A percentile compares a stretch with the other conserved stretches of the same genome.
Conservation (phyloP, 1,284 basidiomycete species). For the Irpex lacteus region DNA sequence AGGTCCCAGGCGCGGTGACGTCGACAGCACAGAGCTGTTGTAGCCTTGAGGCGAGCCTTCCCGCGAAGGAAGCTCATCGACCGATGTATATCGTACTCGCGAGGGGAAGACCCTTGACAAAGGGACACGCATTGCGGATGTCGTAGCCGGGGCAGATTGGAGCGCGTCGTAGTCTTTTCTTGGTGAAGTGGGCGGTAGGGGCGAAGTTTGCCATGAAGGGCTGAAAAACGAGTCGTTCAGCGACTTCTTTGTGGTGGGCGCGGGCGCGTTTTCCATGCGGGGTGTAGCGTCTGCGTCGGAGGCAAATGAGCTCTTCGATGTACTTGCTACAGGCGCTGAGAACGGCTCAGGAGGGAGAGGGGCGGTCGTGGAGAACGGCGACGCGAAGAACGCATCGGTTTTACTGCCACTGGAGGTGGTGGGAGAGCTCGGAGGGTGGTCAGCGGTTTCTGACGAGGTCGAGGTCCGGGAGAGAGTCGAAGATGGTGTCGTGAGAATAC, state of each 20-base stretch:
- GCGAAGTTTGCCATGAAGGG: conserved; percentile 20
- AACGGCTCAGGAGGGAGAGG: conserved; percentile 27
- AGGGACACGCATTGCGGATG: conserved; percentile 21
- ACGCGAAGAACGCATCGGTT: conserved; percentile 31
- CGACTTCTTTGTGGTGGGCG: conserved; percentile 23
- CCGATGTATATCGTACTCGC: conserved; percentile 25
- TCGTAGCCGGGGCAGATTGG: conserved; percentile 20
- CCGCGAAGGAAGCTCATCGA: conserved; percentile 18
- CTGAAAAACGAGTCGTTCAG: conserved; percentile 33
- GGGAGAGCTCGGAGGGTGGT: conserved; percentile 15
- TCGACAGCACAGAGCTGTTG: conserved; percentile 8
- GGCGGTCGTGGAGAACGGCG: conserved; percentile 25
- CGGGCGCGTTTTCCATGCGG: conserved; percentile 9
- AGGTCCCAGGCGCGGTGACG: conserved; percentile 9
- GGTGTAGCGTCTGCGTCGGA: conserved; percentile 16
- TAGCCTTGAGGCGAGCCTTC: conserved; percentile 21
- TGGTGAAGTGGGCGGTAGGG: conserved; percentile 26
- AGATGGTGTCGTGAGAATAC: conserved; percentile 25
- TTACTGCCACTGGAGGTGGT: conserved; percentile 24
- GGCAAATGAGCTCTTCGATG: conserved; percentile 14
- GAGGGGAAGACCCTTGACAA: conserved; percentile 34
- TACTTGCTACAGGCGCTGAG: conserved; percentile 19
- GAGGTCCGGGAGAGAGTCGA: conserved; percentile 26
- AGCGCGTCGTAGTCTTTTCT: conserved; percentile 25
- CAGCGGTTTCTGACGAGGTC: conserved; percentile 19